Conservation (phyloP, 2,329 filamentous ascomycete genomes). For the Aspergillus tubingensis region DNA sequence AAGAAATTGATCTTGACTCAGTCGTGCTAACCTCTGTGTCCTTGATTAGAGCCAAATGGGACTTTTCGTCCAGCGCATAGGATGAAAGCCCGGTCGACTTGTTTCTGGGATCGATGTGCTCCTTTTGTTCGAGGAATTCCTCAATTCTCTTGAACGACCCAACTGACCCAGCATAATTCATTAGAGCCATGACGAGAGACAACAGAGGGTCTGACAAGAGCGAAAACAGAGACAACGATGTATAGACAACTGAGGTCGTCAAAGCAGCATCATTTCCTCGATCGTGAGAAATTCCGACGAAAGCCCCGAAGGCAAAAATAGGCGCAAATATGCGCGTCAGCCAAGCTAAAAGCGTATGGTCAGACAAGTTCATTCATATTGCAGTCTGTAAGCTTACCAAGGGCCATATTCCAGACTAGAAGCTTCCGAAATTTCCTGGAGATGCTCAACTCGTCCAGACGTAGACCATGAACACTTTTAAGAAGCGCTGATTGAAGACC, state of each 20-base stretch:
- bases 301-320: slow-evolving; percentile 50
- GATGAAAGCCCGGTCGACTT: slow-evolving; percentile 14
- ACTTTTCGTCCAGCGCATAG: slow-evolving; percentile 23
- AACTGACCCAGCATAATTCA: slow-evolving; percentile 47
- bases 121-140: slow-evolving; percentile 43
- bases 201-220: slow-evolving; percentile 50
- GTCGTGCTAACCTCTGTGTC: slow-evolving; percentile 28
- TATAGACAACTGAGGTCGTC: slow-evolving; percentile 48
- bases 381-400: slow-evolving; percentile 28
- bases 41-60: slow-evolving; percentile 20
- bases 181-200: slow-evolving; percentile 49
- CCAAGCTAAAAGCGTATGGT: slow-evolving; percentile 30
- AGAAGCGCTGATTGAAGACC: slow-evolving; percentile 48
- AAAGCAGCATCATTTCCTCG: slow-evolving; percentile 34
- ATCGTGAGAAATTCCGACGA: slow-evolving; percentile 43
- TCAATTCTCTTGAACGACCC: slow-evolving; percentile 52
- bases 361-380: background rate
- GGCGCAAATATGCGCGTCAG: slow-evolving; percentile 47
- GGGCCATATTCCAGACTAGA: slow-evolving; percentile 44
- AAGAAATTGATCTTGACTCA: slow-evolving; percentile 26
- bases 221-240: slow-evolving; percentile 51
- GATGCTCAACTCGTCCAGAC: slow-evolving; percentile 44
- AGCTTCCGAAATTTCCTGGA: slow-evolving; percentile 47
- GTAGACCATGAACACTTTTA: slow-evolving; percentile 41
- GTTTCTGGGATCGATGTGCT: slow-evolving; percentile 30